Base-by-base conservation (phyloP, 257 asterid genomes). In the Echites panduratus region DNA sequence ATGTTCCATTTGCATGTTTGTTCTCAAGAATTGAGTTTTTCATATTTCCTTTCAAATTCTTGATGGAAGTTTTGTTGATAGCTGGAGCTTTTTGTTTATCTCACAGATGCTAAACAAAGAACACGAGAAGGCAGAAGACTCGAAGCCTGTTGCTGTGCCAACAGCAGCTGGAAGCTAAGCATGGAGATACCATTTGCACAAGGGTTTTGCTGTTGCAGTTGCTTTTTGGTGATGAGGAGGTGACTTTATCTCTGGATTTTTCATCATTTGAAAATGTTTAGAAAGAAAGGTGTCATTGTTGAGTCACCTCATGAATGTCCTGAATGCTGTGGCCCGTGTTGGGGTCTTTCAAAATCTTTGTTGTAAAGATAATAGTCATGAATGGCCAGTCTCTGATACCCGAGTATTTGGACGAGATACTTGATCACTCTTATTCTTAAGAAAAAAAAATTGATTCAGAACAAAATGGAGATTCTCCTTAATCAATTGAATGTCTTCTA, bases 51-150 rank as follows among this genome's bases (percentile, higher is more conserved):
- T 14, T 29, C 22, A 61, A 8, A 29, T 63, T 8, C 27, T 35
- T 63, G 44, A 7, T 61, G 43, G 16, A 4, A 63, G 49, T 10
- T 63, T 9, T 38, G 49, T 63, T 19, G 35, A 16, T 70, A 29
- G 32, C 26, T 17, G 14, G 1, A 70, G 9, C 19, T 56, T 68
- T 65, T 38, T 9, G 9, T 75, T 17, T 44, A 4, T 17, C n/a
- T 32, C 79, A 47, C 83, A 93, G 98, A 88, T 91, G 95, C 92
- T 93, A n/a, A 93, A 93, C 91, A 89, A 89, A 78, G 97, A 93
- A 79, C 97, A 93, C 20, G 97, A 93, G 44, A 90, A 91, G 85
- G 89, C 94, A 1, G 97, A 89, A 77, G 97, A 93, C 50, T 86
- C 89, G 0, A 93, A 89, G 86, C 92, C 98, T 7, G 89, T 85